These are phyloP conservation scores for Populus simonii DNA, from an alignment of 345 rosid genomes.

Conservation along the genomic window DNA sequence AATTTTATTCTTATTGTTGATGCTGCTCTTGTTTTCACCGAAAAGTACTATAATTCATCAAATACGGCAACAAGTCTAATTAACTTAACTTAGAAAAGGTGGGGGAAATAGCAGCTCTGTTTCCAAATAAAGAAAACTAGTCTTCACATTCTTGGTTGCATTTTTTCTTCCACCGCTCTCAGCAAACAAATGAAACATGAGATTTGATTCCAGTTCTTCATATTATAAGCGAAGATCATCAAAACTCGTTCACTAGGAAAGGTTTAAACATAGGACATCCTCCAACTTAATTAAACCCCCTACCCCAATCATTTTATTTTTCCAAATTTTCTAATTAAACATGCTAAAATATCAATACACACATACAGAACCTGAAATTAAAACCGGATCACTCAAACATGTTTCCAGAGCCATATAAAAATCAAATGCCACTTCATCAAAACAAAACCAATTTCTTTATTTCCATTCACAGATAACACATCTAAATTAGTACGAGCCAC, in stretches of 20 bases:
- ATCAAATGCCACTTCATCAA: neutral
- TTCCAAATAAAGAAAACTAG: neutral
- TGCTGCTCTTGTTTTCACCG: neutral
- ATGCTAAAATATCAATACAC: neutral
- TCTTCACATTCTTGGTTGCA: neutral
- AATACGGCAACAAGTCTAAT: neutral
- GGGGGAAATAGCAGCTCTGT: neutral
- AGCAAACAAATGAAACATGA: constrained; percentile 8
- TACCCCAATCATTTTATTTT: neutral
- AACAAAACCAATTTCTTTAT: neutral
- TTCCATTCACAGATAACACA: neutral
- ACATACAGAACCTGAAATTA: neutral
- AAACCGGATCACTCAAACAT: neutral
- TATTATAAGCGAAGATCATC: neutral
- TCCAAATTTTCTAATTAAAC: neutral
- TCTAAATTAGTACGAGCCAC: neutral
- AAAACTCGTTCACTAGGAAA: neutral
- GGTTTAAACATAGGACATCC: neutral
- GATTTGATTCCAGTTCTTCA: neutral
- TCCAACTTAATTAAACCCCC: neutral
- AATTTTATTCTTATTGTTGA: neutral
- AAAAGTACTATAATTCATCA: neutral
- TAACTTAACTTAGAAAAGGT: neutral
- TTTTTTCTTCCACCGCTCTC: constrained; percentile 13
- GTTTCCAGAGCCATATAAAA: neutral